Evolutionary conservation across 331 rosid species (phyloP).

Genomic region (Telfairia occidentalis): DNA sequence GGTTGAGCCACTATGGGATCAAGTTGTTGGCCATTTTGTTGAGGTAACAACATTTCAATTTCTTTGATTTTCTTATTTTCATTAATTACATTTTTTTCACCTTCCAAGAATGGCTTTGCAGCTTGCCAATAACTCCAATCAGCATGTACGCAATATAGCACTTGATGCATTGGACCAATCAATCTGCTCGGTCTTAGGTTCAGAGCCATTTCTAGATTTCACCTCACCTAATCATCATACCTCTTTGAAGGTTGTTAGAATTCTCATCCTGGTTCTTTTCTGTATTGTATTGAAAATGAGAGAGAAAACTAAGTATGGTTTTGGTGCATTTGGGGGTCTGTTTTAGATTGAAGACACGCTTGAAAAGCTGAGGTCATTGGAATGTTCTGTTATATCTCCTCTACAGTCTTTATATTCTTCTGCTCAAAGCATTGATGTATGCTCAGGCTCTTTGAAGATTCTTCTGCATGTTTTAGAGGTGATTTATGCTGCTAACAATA

Average conservation of each 20-base stretch:
- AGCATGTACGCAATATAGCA: constrained; percentile 71
- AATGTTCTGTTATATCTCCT: constrained; percentile 76
- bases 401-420: constrained; percentile 72
- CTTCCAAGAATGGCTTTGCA: constrained; percentile 29
- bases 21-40: constrained; percentile 76
- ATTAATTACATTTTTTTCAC: constrained; percentile 21
- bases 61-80: constrained; percentile 11
- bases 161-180: constrained; percentile 89
- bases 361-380: constrained; percentile 54
- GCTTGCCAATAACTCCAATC: constrained; percentile 84
- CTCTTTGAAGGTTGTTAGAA: constrained; percentile 48
- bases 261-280: constrained; percentile 16
- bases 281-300: background rate
- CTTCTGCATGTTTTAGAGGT: constrained; percentile 97
- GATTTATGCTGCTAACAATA: constrained; percentile 13
- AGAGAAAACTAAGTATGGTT: constrained; percentile 4
- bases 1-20: constrained; percentile 91
- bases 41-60: constrained; percentile 40
- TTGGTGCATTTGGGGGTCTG: background rate
- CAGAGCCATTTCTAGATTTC: constrained; percentile 51
- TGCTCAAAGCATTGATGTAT: constrained; percentile 61
- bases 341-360: constrained; percentile 43
- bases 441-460: constrained; percentile 78
- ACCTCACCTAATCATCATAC: constrained; percentile 31
- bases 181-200: constrained; percentile 87